Base-by-base conservation (phyloP, 176 grass and related monocot species). In the Lolium perenne region DNA sequence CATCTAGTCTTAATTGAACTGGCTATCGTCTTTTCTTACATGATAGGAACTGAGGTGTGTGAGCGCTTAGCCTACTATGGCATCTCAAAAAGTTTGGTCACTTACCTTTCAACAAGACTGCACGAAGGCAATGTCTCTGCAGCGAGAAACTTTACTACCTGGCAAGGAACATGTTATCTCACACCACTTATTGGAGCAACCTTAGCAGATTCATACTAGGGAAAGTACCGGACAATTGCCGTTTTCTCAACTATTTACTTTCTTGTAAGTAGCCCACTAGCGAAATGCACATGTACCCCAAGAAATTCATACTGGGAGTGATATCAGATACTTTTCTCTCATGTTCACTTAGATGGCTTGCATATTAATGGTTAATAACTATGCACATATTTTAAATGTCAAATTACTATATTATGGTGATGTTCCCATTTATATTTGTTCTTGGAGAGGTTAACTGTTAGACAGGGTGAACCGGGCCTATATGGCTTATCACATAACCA, bases 151-250 rank as follows among this genome's bases (percentile, higher is more conserved):
- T 87, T 95, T 54, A 92, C 90, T 10, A 95, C 88, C 68, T 95
- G 93, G 93, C 88, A 90, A 92, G 93, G 93, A 86, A 95, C 93
- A 83, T 95, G 93, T 87, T 95, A 95, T 82, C 85, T 95, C 35
- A 95, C 85, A 45, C 93, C 93, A 66, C 83, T 95, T 63, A 84
- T 95, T 84, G 93, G 93, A 78, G 93, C 93, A 58, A 86, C 82
- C 57, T 75, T 95, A 72, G 93, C 93, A 53, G 93, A 95, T 92
- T 90, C 88, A 46, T 90, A 88, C 62, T 95, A 88, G 90, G 93
- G 93, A 61, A 95, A 88, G 71, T 92, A 95, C 83, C 79, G 63
- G 43, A 95, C 88, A 25, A 95, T 95, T 86, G 86, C 88, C 62
- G 83, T 88, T 47, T 95, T 95, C 71, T 95, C 93, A 86, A 82